phyloP scores from a whole-genome alignment of 495 filamentous ascomycete genomes.

The Talaromyces trachyspermus region DNA sequence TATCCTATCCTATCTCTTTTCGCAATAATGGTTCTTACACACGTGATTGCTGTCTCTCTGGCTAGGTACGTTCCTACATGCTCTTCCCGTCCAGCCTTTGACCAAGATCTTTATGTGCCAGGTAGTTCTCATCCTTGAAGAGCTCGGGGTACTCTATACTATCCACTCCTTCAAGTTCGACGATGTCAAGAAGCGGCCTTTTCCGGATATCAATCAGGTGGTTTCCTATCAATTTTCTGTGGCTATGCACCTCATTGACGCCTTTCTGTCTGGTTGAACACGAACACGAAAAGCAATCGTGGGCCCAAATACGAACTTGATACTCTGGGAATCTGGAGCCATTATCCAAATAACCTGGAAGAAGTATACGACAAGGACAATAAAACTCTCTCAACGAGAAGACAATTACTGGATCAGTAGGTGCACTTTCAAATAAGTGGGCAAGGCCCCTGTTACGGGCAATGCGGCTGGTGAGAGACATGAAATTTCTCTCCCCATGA shows the following conservation, averaged over 20 bases:
- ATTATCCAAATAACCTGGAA: slow-evolving; percentile 54
- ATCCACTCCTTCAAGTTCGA: slow-evolving; percentile 20
- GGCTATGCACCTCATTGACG: background rate
- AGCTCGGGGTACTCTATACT: slow-evolving; percentile 21
- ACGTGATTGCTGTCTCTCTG: too few species aligned
- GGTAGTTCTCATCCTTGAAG: slow-evolving; percentile 43
- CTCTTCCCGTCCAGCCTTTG: too few species aligned
- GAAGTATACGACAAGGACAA: slow-evolving; percentile 51
- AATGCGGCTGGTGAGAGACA: slow-evolving; percentile 29
- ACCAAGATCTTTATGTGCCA: too few species aligned
- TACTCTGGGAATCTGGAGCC: slow-evolving; percentile 56
- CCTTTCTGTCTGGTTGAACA: too few species aligned
- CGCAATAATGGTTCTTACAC: too few species aligned
- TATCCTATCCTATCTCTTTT: too few species aligned
- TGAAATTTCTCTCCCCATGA: slow-evolving; percentile 3
- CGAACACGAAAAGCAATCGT: slow-evolving; percentile 37
- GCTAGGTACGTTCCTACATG: too few species aligned
- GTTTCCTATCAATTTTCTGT: slow-evolving; percentile 24
- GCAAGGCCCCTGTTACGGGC: slow-evolving; percentile 44
- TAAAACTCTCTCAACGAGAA: slow-evolving; percentile 36
- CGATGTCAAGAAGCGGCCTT: slow-evolving; percentile 44
- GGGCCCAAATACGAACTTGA: slow-evolving; percentile 50
- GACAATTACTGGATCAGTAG: slow-evolving; percentile 30
- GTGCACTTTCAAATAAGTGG: slow-evolving; percentile 38
- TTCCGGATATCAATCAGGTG: slow-evolving; percentile 50